Evolutionary conservation across 116 monocot species (phyloP).

Genomic region (Zostera marina): DNA sequence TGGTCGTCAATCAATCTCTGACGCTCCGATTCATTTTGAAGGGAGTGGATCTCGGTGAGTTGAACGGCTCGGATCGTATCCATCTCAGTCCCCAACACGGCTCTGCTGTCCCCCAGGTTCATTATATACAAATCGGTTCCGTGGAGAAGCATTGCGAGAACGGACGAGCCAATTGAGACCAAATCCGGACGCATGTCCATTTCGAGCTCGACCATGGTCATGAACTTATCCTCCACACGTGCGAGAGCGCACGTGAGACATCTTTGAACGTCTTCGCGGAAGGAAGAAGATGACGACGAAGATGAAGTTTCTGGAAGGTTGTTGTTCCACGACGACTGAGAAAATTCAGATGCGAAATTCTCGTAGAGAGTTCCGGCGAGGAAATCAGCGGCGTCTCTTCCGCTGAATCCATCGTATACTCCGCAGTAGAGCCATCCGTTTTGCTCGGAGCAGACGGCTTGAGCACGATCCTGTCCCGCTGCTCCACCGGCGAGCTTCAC

Average conservation of each 20-base stretch:
- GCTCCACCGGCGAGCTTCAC: slow-evolving; percentile 73
- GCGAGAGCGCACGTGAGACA: slow-evolving; percentile 44
- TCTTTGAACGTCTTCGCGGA: slow-evolving; percentile 30
- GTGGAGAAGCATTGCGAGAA: slow-evolving; percentile 61
- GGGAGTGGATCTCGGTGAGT: slow-evolving; percentile 54
- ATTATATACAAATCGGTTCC: slow-evolving; percentile 44
- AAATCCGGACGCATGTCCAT: slow-evolving; percentile 77
- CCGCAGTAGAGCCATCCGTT: slow-evolving; percentile 84
- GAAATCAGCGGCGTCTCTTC: slow-evolving; percentile 80
- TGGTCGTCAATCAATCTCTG: slow-evolving; percentile 42
- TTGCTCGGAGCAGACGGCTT: slow-evolving; percentile 73
- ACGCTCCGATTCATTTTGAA: slow-evolving; percentile 41
- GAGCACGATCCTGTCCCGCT: slow-evolving; percentile 85
- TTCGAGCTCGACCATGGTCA: slow-evolving; percentile 54
- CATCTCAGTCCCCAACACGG: slow-evolving; percentile 35
- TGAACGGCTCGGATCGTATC: slow-evolving; percentile 24
- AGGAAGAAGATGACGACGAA: slow-evolving; percentile 22
- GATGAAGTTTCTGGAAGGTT: neutral
- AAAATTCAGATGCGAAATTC: slow-evolving; percentile 28
- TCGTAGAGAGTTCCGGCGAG: slow-evolving; percentile 72
- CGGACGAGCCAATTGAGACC: slow-evolving; percentile 69
- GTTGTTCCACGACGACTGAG: slow-evolving; percentile 18
- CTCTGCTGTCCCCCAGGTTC: slow-evolving; percentile 83
- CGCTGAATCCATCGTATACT: slow-evolving; percentile 89
- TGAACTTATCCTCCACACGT: slow-evolving; percentile 61